Percentiles rank a stretch among this genome's conserved stretches.
phyloP scores from a whole-genome alignment of 768 basidiomycete genomes.

The Porphyrellus cyaneotinctus region DNA sequence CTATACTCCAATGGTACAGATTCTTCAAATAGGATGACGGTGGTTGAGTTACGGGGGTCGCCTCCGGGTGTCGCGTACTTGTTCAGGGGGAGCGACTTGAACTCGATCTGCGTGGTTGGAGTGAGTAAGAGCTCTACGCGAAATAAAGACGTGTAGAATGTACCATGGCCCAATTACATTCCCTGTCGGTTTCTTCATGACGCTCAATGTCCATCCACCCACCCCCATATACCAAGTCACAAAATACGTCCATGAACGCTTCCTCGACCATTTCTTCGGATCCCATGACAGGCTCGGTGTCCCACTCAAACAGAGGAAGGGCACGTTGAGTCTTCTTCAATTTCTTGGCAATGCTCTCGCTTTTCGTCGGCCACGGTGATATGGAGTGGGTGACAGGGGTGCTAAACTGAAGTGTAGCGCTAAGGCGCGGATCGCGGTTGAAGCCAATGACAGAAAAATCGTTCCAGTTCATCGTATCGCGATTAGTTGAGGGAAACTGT shows the following conservation, averaged over 20 bases:
- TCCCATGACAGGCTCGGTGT: constrained; percentile 79
- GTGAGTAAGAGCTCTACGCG: background rate
- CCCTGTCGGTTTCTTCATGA: constrained; percentile 68
- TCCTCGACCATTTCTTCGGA: constrained; percentile 84
- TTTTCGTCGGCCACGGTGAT: constrained; percentile 69
- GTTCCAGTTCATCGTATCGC: constrained; percentile 83
- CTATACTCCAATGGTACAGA: constrained; percentile 87
- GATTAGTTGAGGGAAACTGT: constrained; percentile 67
- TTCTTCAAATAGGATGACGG: constrained; percentile 87
- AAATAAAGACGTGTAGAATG: constrained; percentile 4
- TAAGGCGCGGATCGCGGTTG: constrained; percentile 73
- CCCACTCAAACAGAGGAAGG: constrained; percentile 88
- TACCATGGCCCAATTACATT: constrained; percentile 92
- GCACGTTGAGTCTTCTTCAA: constrained; percentile 72
- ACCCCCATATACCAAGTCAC: constrained; percentile 74
- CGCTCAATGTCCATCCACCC: constrained; percentile 83
- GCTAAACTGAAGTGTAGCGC: constrained; percentile 78
- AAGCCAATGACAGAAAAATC: constrained; percentile 88
- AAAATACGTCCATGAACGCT: constrained; percentile 84
- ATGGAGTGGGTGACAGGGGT: constrained; percentile 54
- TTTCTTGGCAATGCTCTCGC: constrained; percentile 69
- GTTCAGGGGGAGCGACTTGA: constrained; percentile 64
- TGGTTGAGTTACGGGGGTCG: constrained; percentile 71
- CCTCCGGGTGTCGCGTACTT: constrained; percentile 15
- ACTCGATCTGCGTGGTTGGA: constrained; percentile 66